Evolutionary conservation across 2,329 filamentous ascomycete genomes (phyloP), one percentile per base, ranked within the genome.

Genomic region (Metarhizium album): DNA sequence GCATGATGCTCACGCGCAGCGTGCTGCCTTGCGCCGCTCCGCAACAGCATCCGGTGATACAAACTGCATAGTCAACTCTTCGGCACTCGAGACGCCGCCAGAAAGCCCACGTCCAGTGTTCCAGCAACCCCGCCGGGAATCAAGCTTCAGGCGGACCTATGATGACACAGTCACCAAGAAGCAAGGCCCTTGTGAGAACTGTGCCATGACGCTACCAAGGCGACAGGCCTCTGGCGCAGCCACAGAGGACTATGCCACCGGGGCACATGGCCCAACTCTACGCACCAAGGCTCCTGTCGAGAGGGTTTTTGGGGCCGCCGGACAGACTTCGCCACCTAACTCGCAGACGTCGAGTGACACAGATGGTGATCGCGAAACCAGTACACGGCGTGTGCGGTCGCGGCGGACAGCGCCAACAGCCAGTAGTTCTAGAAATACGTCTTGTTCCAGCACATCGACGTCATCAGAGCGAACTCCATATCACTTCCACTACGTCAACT

Each of bases 131-230:
- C 72, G 75, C 33, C 73, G 74, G 52, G 79, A 83, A 53, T 79
- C 79, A 23, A 78, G 75, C 61, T 84, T 83, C 57, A 73, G 74
- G 52, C 74, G 75, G 59, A 84, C 80, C 0, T 84, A 84, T 56
- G 80, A 83, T 57, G 80, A 83, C 54, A 77, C 76, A n/a, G 80
- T 81, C 24, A 82, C 78, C 42, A 79, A 76, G 62, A 76, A 78
- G 52, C 79, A 81, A 48, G 78, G 75, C 7, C 81, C 82, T 22
- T 86, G 82, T 62, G 79, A 83, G 54, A 86, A 84, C 64, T 86
- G 82, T 62, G 81, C 82, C 52, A 74, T 86, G 59, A 85, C 81
- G 0, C 66, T 86, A 7, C 82, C 82, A 0, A 61, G 58, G 16
- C 59, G 63, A 31, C 66, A 67, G 45, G 55, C 62, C n/a, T 58